These are phyloP conservation scores for Phytophthora chlamydospora DNA, from an alignment of 352 stramenopile species.

Conservation along the genomic window DNA sequence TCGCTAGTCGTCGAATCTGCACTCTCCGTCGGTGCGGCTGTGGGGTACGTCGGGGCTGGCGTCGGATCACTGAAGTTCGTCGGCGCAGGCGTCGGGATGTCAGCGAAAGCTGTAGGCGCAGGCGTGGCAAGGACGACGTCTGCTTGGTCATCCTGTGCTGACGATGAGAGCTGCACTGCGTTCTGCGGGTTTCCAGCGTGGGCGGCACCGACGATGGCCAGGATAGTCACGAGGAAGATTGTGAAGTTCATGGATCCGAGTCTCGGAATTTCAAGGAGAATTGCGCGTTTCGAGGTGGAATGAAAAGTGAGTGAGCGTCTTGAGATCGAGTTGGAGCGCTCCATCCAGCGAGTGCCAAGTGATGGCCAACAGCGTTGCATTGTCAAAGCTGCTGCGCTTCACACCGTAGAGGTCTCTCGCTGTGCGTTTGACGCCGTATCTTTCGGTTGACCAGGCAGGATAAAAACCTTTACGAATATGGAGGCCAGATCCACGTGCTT, in stretches of 20 bases:
- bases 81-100: slow-evolving; percentile 20
- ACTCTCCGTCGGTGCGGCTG: slow-evolving; percentile 26
- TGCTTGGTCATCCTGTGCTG: slow-evolving; percentile 15
- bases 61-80: slow-evolving; percentile 29
- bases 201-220: slow-evolving; percentile 28
- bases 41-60: slow-evolving; percentile 23
- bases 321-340: slow-evolving; percentile 2
- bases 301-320: slow-evolving; percentile 29
- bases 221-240: slow-evolving; percentile 37
- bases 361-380: too few species aligned
- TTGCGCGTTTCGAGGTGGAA: slow-evolving; percentile 31
- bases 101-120: slow-evolving; percentile 14
- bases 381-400: slow-evolving; percentile 8
- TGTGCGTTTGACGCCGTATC: slow-evolving; percentile 18
- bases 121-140: slow-evolving; percentile 10
- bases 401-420: slow-evolving; percentile 19
- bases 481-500: not conserved
- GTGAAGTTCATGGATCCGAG: slow-evolving; percentile 50
- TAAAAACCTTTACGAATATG: slow-evolving; percentile 31
- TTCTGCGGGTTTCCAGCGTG: slow-evolving; percentile 28
- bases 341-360: not conserved
- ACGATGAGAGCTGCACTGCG: slow-evolving; percentile 17
- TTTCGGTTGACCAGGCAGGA: slow-evolving; percentile 31
- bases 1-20: slow-evolving; percentile 7
- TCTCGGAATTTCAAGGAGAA: slow-evolving; percentile 5